These are phyloP conservation scores for Austroboletus festivus DNA, from an alignment of 768 basidiomycete genomes.

Conservation along the genomic window DNA sequence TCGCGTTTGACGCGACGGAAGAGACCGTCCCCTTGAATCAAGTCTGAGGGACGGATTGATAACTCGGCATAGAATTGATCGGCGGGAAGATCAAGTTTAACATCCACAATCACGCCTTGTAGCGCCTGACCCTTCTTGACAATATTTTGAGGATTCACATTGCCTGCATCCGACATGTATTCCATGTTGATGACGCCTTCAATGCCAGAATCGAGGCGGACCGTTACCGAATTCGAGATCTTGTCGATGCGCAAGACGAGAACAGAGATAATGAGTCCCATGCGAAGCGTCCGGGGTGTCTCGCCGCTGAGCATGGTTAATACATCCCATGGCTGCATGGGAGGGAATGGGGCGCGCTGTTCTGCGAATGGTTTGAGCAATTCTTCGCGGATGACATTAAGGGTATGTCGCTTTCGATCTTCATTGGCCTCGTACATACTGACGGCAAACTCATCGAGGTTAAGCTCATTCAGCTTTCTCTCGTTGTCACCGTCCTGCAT, in stretches of 20 bases:
- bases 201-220: conserved; percentile 90
- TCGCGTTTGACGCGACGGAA: conserved; percentile 61
- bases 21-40: conserved; percentile 57
- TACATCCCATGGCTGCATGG: conserved; percentile 73
- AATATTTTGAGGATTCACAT: conserved; percentile 40
- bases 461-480: conserved; percentile 83
- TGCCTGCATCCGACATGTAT: conserved; percentile 53
- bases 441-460: conserved; percentile 93
- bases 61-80: conserved; percentile 71
- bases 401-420: conserved; percentile 84
- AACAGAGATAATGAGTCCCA: conserved; percentile 80
- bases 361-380: conserved; percentile 80
- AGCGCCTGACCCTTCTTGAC: conserved; percentile 80
- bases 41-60: conserved; percentile 63
- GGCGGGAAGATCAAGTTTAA: conserved; percentile 58
- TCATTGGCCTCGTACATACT: conserved; percentile 82
- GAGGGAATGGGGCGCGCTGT: conserved; percentile 57
- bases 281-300: conserved; percentile 69
- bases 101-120: conserved; percentile 71
- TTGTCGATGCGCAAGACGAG: conserved; percentile 54
- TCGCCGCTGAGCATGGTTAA: conserved; percentile 96
- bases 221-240: conserved; percentile 43
- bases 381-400: conserved; percentile 87
- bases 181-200: conserved; percentile 71
- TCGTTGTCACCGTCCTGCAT: conserved; percentile 80